Base-by-base conservation (phyloP, 129 eudicot species). In the Oenanthe sinensis region DNA sequence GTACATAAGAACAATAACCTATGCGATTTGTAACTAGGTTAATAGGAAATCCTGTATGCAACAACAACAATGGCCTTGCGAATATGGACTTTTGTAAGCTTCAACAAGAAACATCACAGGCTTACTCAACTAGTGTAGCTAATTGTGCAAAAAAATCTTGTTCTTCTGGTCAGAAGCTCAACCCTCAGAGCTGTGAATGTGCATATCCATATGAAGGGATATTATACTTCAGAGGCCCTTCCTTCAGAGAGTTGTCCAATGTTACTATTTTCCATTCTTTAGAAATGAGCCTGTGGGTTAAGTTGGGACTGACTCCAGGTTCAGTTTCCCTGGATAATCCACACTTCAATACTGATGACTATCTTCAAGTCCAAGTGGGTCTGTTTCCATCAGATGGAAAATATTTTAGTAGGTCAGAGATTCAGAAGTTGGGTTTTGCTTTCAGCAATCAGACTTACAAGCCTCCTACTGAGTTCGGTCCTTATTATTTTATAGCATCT, bases 271-370 rank as follows among this genome's bases (percentile, higher is more conserved):
- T 93, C 77, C 98, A 91, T 83, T 83, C 91, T 11, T 77, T 95
- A 43, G 98, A 95, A 86, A 88, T 95, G 97, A 95, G 97, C 91
- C 86, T 95, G 77, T 95, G 98, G 98, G 79, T 82, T 44, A 95
- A 88, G 77, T 84, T 95, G 46, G 90, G 83, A 77, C 91, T 95
- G 22, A 87, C 92, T 22, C 98, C 98, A 33, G 98, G 98, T n/a
- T 95, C 96, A 0, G 97, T 95, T 82, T 90, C 91, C 4, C 80
- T 95, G 50, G 97, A 95, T 81, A 88, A 91, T 69, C 96, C 96
- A 4, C 89, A 90, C 81, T 91, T 95, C 84, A 90, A 95, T 76
- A 73, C 73, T 6, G 94, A 95, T 73, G 97, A 91, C 87, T 95
- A 95, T 77, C 98, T 95, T 81, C 96, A 90, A 81, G 90, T 92